Evolutionary conservation across 768 basidiomycete genomes (phyloP), one percentile per base, ranked within the genome.

Genomic region (Auriculariales sp.): DNA sequence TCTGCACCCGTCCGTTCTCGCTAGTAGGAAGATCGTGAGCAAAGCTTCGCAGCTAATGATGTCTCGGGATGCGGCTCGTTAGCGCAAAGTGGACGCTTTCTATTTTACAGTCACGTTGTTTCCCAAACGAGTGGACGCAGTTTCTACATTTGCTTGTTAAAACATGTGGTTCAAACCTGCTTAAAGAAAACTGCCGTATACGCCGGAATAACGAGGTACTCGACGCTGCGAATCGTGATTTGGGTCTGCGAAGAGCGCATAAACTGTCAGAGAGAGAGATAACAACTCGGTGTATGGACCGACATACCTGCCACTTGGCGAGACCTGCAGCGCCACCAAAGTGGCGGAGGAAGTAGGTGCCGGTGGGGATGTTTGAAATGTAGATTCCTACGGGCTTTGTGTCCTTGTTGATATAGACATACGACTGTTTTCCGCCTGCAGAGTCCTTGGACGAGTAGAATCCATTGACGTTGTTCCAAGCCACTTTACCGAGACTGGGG

Each of bases 381-480:
- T 66, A 61, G 46, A 73, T 66, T 10, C 65, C 57, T 48, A 74
- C 59, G 0, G 71, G 63, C 4, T 52, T 59, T 1, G 70, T 66
- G 54, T 74, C 68, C 59, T 77, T 77, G 69, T 75, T 75, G 48
- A 77, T 58, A 52, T 74, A 64, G 49, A 77, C 72, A 19, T 74
- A 55, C 2, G 71, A 64, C 28, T 71, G 60, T 36, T 61, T 62
- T 49, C 65, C 66, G 30, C 59, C 54, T 12, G 30, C 46, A 19
- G 27, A 47, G 44, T 71, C 66, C 17, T 68, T 68, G 29, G 64
- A 68, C 12, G 73, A 73, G 55, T 73, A 77, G 28, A 74, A 62
- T 15, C 73, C 71, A 34, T 70, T 64, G 4, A 62, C 61, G 55
- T 73, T 50, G 12, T 19, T 25, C 10, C 22, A 11, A 24, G 28